Conservation (phyloP, 352 stramenopile genomes). For the Pythium aphanidermatum region DNA sequence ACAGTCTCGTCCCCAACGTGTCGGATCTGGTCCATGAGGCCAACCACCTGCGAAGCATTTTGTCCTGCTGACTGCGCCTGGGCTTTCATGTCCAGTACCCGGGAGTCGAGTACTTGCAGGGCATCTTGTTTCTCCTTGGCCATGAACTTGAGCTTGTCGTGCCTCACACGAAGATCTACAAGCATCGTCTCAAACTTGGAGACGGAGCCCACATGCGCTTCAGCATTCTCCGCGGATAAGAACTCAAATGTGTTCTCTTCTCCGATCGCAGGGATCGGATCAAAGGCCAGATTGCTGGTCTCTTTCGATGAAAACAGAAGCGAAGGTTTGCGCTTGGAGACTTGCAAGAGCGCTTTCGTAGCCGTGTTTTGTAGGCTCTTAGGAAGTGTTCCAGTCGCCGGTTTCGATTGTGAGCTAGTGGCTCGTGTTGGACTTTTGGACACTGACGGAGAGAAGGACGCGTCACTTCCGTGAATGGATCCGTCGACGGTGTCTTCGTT, state of each 20-base stretch:
- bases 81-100: conserved; percentile 45
- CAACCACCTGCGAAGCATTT: conserved; percentile 48
- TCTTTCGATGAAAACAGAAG: conserved; percentile 1
- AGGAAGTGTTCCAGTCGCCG: too few relatives aligned
- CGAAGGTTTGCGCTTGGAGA: conserved; percentile 16
- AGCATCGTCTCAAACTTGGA: conserved; percentile 57
- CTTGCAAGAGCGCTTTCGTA: too few relatives aligned
- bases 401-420: too few relatives aligned
- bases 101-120: conserved; percentile 48
- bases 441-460: too few relatives aligned
- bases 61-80: conserved; percentile 35
- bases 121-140: conserved; percentile 46
- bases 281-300: background rate
- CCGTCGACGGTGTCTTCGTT: background rate
- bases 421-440: too few relatives aligned
- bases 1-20: conserved; percentile 50
- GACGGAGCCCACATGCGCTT: conserved; percentile 44
- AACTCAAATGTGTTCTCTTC: conserved; percentile 50
- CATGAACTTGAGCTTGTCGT: conserved; percentile 71
- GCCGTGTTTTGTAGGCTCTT: too few relatives aligned
- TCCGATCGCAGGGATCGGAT: conserved; percentile 8
- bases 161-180: conserved; percentile 58
- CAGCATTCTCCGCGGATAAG: conserved; percentile 40
- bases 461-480: too few relatives aligned
- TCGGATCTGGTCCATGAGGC: conserved; percentile 61